Evolutionary conservation across 805 yeast species (phyloP).

Genomic region (Sugiyamaella chiloensis): DNA sequence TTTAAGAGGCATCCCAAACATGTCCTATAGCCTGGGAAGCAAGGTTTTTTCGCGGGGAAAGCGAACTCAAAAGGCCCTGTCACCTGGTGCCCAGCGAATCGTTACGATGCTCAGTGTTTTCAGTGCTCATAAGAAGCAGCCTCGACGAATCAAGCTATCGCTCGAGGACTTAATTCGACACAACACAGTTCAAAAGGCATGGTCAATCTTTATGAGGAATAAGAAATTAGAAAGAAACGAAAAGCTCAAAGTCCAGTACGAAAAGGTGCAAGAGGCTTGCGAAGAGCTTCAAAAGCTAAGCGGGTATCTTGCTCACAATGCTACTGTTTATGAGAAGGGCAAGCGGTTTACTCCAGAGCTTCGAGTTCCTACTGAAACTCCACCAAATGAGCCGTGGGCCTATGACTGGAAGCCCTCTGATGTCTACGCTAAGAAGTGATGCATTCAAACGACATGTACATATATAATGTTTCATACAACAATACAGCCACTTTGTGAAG

Average conservation of each 20-base stretch:
- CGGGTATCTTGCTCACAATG: constrained; percentile 57
- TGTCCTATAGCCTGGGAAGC: no score
- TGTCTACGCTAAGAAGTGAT: constrained; percentile 10
- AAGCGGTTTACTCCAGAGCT: constrained; percentile 77
- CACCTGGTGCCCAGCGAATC: constrained; percentile 48
- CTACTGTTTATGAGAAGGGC: constrained; percentile 53
- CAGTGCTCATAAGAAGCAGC: constrained; percentile 85
- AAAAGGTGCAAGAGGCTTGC: constrained; percentile 67
- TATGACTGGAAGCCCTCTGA: constrained; percentile 37
- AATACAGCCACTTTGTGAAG: no score
- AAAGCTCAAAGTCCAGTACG: constrained; percentile 52
- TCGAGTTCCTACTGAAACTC: constrained; percentile 85
- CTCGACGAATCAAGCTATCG: constrained; percentile 69
- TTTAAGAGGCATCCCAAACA: no score
- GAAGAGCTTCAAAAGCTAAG: constrained; percentile 48
- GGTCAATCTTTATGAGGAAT: constrained; percentile 62
- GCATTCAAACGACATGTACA: no score
- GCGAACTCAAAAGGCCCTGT: constrained; percentile 43
- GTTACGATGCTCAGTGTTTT: constrained; percentile 70
- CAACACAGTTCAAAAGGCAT: constrained; percentile 75
- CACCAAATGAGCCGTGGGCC: constrained; percentile 80
- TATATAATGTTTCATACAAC: no score
- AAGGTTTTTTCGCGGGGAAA: constrained; percentile 54
- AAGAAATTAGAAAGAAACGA: constrained; percentile 40
- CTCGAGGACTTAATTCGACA: constrained; percentile 85